phyloP scores from a whole-genome alignment of 345 rosid genomes.

The Viola odorata region DNA sequence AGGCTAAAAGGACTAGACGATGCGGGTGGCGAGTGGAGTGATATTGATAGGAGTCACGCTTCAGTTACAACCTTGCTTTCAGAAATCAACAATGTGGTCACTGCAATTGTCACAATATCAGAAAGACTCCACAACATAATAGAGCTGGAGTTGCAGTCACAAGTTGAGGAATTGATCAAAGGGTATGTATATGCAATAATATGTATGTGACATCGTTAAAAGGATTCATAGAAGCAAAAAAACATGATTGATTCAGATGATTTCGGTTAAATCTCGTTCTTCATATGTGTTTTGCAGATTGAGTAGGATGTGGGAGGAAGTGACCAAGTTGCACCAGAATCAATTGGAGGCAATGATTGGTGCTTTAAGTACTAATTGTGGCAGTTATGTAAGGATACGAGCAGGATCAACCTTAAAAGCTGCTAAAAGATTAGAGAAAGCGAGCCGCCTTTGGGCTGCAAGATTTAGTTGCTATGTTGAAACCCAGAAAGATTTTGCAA shows the following conservation, averaged over 20 bases:
- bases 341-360: not conserved
- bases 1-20: not conserved
- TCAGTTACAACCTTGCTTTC: not conserved
- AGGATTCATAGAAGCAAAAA: not conserved
- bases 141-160: not conserved
- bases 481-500: conserved; percentile 25
- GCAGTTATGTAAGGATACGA: not conserved
- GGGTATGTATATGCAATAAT: not conserved
- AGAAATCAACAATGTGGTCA: not conserved
- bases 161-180: not conserved
- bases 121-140: not conserved
- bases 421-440: not conserved
- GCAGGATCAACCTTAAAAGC: not conserved
- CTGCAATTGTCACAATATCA: not conserved
- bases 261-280: not conserved
- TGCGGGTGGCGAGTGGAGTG: not conserved
- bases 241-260: not conserved
- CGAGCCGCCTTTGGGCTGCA: conserved; percentile 12
- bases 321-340: not conserved
- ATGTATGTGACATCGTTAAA: not conserved
- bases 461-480: conserved; percentile 25
- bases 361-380: not conserved
- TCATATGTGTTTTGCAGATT: not conserved
- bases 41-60: not conserved
- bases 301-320: not conserved